Conservation (phyloP, 2,329 filamentous ascomycete species). For the Metarhizium rileyi region DNA sequence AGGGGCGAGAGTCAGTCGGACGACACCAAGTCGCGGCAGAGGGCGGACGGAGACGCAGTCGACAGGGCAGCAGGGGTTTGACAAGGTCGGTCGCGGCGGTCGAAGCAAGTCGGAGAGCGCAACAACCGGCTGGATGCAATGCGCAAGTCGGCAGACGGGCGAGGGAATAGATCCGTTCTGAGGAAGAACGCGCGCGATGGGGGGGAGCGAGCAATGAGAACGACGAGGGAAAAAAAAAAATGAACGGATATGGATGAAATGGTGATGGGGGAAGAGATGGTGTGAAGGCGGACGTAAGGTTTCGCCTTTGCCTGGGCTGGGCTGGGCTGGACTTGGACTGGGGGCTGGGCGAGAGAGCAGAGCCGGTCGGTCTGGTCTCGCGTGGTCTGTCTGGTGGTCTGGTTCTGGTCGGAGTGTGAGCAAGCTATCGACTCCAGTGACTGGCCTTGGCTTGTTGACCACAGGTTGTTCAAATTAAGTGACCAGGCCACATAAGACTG, state of each 20-base stretch:
- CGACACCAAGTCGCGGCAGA: conserved; percentile 6
- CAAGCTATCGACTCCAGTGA: not conserved
- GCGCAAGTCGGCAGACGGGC: conserved; percentile 5
- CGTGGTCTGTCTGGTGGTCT: too few relatives aligned
- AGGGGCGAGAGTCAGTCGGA: conserved; percentile 10
- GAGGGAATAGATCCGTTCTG: not conserved
- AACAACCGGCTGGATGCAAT: conserved; percentile 1
- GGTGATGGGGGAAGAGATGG: conserved; percentile 8
- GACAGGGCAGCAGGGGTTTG: conserved; percentile 5
- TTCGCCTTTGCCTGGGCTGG: not conserved
- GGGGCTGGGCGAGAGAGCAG: conserved; percentile 10
- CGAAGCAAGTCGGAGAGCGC: conserved; percentile 5
- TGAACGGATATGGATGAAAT: conserved; percentile 5
- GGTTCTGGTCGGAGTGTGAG: too few relatives aligned
- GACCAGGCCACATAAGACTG: too few relatives aligned
- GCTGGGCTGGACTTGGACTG: conserved; percentile 1
- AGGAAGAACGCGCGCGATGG: conserved; percentile 2
- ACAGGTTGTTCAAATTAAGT: too few relatives aligned
- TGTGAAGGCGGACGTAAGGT: conserved; percentile 8
- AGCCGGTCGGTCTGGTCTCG: not conserved
- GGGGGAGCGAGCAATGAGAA: not conserved
- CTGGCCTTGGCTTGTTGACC: too few relatives aligned
- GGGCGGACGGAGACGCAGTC: not conserved
- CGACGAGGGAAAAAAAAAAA: not conserved
- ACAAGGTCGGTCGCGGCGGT: conserved; percentile 6